A percentile compares a stretch with the other conserved stretches of the same genome.
phyloP scores from a whole-genome alignment of 2,329 filamentous ascomycete genomes.

The Botrytis aclada region DNA sequence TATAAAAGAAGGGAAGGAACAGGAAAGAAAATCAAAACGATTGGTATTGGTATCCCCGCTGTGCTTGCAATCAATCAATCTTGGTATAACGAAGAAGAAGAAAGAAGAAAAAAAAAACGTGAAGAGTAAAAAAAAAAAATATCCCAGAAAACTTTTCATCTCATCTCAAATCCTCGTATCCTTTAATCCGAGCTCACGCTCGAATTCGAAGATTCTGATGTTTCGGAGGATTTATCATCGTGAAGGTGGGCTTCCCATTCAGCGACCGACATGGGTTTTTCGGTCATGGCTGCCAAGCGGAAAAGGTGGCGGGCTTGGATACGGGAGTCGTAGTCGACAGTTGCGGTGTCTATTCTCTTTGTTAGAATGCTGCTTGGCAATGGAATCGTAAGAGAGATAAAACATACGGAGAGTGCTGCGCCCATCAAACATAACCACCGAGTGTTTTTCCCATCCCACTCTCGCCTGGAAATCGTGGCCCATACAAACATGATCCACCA shows the following conservation, averaged over 20 bases:
- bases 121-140: not conserved
- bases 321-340: conserved; percentile 48
- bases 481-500: conserved; percentile 65
- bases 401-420: conserved; percentile 45
- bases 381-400: not conserved
- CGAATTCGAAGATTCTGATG: conserved; percentile 10
- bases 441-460: conserved; percentile 60
- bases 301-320: conserved; percentile 49
- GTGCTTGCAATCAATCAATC: conserved; percentile 15
- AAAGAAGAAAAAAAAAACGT: not conserved
- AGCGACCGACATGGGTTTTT: conserved; percentile 47
- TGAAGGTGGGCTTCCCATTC: conserved; percentile 23
- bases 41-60: conserved; percentile 19
- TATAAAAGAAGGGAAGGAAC: not conserved
- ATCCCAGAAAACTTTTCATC: conserved; percentile 2
- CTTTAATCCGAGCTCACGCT: conserved; percentile 19
- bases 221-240: conserved; percentile 16
- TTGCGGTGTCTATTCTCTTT: conserved; percentile 44
- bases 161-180: conserved; percentile 15
- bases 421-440: conserved; percentile 51
- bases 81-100: not conserved
- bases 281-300: conserved; percentile 48
- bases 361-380: not conserved
- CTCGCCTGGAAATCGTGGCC: conserved; percentile 68
- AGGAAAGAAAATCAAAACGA: conserved; percentile 8